Base-by-base conservation (phyloP, 2,329 filamentous ascomycete genomes). In the Monilinia laxa region DNA sequence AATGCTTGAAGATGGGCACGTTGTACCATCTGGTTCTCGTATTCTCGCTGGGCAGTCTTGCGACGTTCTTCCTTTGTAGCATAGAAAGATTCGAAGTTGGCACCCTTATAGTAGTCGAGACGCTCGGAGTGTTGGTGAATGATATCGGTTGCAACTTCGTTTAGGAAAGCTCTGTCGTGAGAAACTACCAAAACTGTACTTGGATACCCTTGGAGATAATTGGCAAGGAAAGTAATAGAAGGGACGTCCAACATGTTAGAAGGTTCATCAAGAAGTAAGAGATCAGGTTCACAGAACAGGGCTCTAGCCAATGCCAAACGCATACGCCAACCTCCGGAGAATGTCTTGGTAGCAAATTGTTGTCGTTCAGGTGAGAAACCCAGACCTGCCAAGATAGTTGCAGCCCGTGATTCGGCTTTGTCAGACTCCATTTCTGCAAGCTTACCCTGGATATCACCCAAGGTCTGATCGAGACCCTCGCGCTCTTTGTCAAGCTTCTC, bases 161-260 rank as follows among this genome's bases (percentile, higher is more conserved):
- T 97, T 74, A 99, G 85, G 85, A 99, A 99, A 0, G 95, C 93
- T 84, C 95, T 88, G 86, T 99, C 95, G 90, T 99, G 95, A 79
- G 92, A 97, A 71, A 99, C 95, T 64, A 99, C 94, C 18, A 99
- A 84, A 38, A 99, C 88, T 2, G 95, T 98, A 79, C 92, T 97
- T 51, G 94, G 94, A 77, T 99, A 99, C 59, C 83, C 84, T 78
- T 97, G 93, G 11, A 99, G 89, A 77, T 99, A 99, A 76, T 93
- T 94, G 58, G 94, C 91, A 77, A 99, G 85, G 86, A 98, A 99
- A 66, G 95, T 96, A 76, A 99, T 98, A 31, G 95, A 98, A n/a
- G 95, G 95, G 67, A 99, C 95, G 80, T 98, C 95, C 92, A 99
- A 93, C 94, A 98, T 98, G 88, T 98, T 98, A 66, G 94, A 98